phyloP scores from a whole-genome alignment of 2,329 filamentous ascomycete genomes.

The Pyrenochaeta sp. region DNA sequence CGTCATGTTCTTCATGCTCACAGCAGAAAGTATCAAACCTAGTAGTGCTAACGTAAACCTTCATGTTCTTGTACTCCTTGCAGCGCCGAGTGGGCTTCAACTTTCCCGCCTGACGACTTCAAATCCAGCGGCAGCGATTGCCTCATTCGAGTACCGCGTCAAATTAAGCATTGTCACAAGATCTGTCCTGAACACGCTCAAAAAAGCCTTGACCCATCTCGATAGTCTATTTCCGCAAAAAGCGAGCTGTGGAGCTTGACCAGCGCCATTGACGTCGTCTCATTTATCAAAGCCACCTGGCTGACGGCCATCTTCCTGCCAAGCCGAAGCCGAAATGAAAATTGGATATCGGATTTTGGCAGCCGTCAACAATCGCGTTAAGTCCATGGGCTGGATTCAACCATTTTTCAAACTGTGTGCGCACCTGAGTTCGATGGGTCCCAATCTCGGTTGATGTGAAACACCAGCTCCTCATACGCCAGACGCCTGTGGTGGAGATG shows the following conservation, averaged over 20 bases:
- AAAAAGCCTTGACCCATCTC: not conserved
- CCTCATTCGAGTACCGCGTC: not conserved
- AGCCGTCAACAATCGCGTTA: not conserved
- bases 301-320: conserved; percentile 1
- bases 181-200: not conserved
- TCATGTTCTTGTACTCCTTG: too few relatives aligned
- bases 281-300: conserved; percentile 1
- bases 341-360: not conserved
- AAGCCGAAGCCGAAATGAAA: conserved; percentile 5
- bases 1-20: too few relatives aligned
- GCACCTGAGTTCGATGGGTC: not conserved
- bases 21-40: too few relatives aligned
- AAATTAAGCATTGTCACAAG: not conserved
- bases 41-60: too few relatives aligned
- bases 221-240: not conserved
- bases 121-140: too few relatives aligned
- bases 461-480: not conserved
- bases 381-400: not conserved
- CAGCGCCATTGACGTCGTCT: not conserved
- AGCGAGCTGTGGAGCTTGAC: not conserved
- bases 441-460: not conserved
- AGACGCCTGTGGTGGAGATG: not conserved
- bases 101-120: too few relatives aligned
- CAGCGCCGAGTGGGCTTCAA: too few relatives aligned
- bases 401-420: not conserved